These are phyloP conservation scores for Penicillium waksmanii DNA, from an alignment of 495 filamentous ascomycete genomes.

Conservation along the genomic window DNA sequence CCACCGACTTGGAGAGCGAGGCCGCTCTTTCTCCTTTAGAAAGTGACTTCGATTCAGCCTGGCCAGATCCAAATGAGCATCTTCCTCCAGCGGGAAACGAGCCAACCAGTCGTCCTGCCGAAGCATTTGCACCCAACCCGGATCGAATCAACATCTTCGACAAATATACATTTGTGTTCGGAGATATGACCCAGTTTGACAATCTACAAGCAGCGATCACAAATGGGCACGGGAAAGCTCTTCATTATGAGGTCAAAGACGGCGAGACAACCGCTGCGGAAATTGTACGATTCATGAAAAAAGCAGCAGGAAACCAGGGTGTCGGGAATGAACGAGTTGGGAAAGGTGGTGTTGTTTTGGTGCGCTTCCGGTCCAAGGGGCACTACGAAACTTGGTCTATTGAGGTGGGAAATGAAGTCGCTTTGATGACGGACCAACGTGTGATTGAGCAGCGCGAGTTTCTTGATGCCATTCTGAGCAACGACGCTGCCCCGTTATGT, in stretches of 20 bases:
- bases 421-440: slow-evolving; percentile 72
- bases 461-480: slow-evolving; percentile 82
- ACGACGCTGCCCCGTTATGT: slow-evolving; percentile 71
- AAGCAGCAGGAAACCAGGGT: slow-evolving; percentile 72
- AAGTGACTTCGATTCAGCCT: slow-evolving; percentile 76
- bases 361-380: slow-evolving; percentile 71
- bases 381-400: slow-evolving; percentile 68
- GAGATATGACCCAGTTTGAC: slow-evolving; percentile 76
- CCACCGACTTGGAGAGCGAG: slow-evolving; percentile 54
- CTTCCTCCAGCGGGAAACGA: slow-evolving; percentile 79
- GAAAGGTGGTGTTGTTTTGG: slow-evolving; percentile 74
- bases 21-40: slow-evolving; percentile 70
- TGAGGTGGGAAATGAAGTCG: slow-evolving; percentile 66
- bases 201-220: slow-evolving; percentile 73
- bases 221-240: slow-evolving; percentile 80
- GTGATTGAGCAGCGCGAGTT: slow-evolving; percentile 92
- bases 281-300: slow-evolving; percentile 76
- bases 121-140: slow-evolving; percentile 70
- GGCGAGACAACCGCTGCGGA: slow-evolving; percentile 73
- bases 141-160: slow-evolving; percentile 74
- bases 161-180: slow-evolving; percentile 88
- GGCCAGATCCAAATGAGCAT: slow-evolving; percentile 74
- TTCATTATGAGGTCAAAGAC: slow-evolving; percentile 63
- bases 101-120: slow-evolving; percentile 60
- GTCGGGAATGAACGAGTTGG: slow-evolving; percentile 62